A percentile compares a stretch with the other conserved stretches of the same genome.
Evolutionary conservation across 2,329 filamentous ascomycete genomes (phyloP).

Genomic region (Didymella glomerata): DNA sequence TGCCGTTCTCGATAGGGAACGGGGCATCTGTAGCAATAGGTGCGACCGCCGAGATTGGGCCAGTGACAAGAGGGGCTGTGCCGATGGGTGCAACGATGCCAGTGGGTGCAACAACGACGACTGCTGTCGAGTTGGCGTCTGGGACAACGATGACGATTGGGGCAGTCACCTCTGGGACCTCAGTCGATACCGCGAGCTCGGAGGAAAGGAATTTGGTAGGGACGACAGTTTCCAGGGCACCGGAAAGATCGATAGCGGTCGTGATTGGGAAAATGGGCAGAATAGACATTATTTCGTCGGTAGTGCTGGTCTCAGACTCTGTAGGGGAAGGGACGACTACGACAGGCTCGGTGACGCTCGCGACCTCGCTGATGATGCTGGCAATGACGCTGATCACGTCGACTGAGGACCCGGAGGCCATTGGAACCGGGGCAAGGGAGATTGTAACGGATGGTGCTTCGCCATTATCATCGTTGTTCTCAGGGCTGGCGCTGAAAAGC

Average conservation of each 20-base stretch:
- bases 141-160: slow-evolving; percentile 10
- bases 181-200: slow-evolving; percentile 7
- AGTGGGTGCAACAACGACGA: not conserved
- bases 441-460: slow-evolving; percentile 1
- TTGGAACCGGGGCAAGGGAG: not conserved
- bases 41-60: slow-evolving; percentile 1
- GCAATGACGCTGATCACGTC: slow-evolving; percentile 15
- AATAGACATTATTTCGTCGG: slow-evolving; percentile 23
- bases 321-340: slow-evolving; percentile 4
- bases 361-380: slow-evolving; percentile 14
- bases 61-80: slow-evolving; percentile 9
- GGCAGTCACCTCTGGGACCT: not conserved
- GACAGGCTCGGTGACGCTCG: slow-evolving; percentile 6
- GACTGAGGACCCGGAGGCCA: slow-evolving; percentile 3
- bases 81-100: slow-evolving; percentile 1
- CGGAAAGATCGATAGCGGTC: slow-evolving; percentile 24
- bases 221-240: slow-evolving; percentile 6
- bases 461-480: slow-evolving; percentile 8
- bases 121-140: slow-evolving; percentile 4
- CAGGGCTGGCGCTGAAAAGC: slow-evolving; percentile 16
- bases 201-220: slow-evolving; percentile 13
- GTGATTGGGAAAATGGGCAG: slow-evolving; percentile 22
- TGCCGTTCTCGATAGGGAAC: slow-evolving; percentile 12
- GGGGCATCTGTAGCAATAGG: slow-evolving; percentile 13
- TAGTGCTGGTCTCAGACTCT: slow-evolving; percentile 1